A percentile compares a stretch with the other conserved stretches of the same genome.
Conservation (phyloP, 2,329 filamentous ascomycete species). For the Sporothrix schenckii region DNA sequence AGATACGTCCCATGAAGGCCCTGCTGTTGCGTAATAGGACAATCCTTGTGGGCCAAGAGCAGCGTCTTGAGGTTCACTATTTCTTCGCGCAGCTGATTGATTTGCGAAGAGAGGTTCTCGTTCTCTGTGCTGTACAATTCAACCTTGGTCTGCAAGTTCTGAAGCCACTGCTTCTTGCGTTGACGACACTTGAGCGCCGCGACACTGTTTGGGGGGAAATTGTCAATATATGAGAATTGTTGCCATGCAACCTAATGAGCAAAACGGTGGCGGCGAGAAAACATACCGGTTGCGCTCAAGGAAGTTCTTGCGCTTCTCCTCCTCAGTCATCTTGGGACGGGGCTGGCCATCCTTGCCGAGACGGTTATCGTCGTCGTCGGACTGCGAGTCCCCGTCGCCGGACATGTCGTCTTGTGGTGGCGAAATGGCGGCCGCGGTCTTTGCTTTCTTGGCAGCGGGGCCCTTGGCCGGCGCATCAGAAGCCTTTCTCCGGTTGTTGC, state of each 20-base stretch:
- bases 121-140: constrained; percentile 93
- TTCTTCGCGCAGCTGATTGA: constrained; percentile 84
- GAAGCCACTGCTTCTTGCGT: constrained; percentile 98
- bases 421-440: constrained; percentile 50
- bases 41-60: constrained; percentile 92
- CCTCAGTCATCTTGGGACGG: constrained; percentile 89
- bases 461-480: constrained; percentile 66
- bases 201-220: constrained; percentile 62
- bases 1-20: constrained; percentile 63
- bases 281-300: constrained; percentile 85
- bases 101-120: constrained; percentile 79
- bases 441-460: constrained; percentile 70
- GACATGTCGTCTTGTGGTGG: background rate
- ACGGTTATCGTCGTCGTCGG: constrained; percentile 54
- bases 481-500: constrained; percentile 76
- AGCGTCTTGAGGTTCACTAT: constrained; percentile 94
- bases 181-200: constrained; percentile 96
- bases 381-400: constrained; percentile 39
- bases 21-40: constrained; percentile 87
- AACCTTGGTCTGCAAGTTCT: constrained; percentile 91
- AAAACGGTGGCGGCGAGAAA: background rate
- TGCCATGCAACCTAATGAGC: too few relatives aligned
- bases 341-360: constrained; percentile 61
- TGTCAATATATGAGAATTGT: background rate
- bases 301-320: constrained; percentile 98